Base-by-base conservation (phyloP, 176 grass and related monocot genomes). In the Rhynchospora breviuscula region DNA sequence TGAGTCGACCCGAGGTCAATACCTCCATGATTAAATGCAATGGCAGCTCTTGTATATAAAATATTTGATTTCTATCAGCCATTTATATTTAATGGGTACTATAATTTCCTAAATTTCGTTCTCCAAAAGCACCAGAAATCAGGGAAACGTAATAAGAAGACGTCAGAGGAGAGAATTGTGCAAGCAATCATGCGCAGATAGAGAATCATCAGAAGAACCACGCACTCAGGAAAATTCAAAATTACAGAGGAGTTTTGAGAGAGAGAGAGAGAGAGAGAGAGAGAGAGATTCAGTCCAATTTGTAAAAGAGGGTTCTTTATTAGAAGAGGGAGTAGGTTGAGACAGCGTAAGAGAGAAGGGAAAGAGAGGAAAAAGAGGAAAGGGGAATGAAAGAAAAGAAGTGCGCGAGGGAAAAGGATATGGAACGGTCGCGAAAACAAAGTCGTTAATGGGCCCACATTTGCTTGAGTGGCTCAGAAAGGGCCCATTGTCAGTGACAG, bases 21-120 rank as follows among this genome's bases (percentile, higher is more conserved):
- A 99, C 85, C 88, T 95, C 96, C 66, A 90, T 85, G 78, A 99
- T 85, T 79, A 99, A 84, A 89, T 99, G 93, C 0, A 90, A 89
- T 23, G 96, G 96, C 1, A 99, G 78, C 88, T 99, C 96, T 48
- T 95, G 93, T 78, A 97, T 89, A 58, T 85, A 89, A 64, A 82
- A 82, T 14, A 82, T 66, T 26, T 67, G 79, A 59, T 51, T 51
- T 53, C 26, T 82, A 66, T 82, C 79, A 1, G 79, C 61, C 79
- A 82, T 82, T 63, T 8, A 82, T 49, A 29, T 29, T 29, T 26
- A 64, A 82, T 64, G 29, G 49, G 43, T 81, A 82, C 9, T 8
- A 66, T 10, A 64, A 82, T 82, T 82, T 82, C 59, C 79, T 82
- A 48, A 82, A 82, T 82, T 59, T 82, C 19, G 79, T 43, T 10